These are phyloP conservation scores for Tolypocladium cylindrosporum DNA, from an alignment of 2,329 filamentous ascomycete genomes.

Conservation along the genomic window DNA sequence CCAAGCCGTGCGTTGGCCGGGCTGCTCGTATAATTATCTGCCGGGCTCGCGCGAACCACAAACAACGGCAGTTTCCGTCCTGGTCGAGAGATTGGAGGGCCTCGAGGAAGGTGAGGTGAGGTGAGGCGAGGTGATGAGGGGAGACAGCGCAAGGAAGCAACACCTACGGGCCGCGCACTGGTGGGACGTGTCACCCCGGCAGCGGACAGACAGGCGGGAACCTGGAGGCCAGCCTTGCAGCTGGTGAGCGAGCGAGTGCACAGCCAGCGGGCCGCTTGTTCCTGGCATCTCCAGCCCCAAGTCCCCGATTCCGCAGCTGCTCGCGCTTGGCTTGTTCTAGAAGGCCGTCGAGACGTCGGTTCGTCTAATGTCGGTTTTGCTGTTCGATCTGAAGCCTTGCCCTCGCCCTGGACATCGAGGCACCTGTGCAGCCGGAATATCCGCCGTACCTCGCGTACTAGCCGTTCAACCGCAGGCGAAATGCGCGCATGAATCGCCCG, in stretches of 20 bases:
- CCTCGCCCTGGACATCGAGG: no score
- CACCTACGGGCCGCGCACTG: not conserved
- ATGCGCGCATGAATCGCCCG: not conserved
- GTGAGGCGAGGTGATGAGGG: not conserved
- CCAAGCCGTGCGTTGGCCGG: no score
- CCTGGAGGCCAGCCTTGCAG: not conserved
- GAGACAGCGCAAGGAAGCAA: no score
- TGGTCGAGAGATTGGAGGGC: not conserved
- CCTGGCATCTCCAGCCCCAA: not conserved
- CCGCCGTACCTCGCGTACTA: no score
- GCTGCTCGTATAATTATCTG: not conserved
- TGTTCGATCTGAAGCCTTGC: not conserved
- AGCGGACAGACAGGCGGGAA: not conserved
- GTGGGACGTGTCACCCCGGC: not conserved
- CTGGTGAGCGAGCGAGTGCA: not conserved
- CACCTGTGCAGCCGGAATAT: no score
- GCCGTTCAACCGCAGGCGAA: not conserved
- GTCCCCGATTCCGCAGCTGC: not conserved
- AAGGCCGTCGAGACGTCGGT: not conserved
- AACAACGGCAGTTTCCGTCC: not conserved
- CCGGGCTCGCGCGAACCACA: no score
- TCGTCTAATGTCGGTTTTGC: not conserved
- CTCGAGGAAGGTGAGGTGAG: not conserved
- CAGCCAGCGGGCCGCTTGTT: not conserved
- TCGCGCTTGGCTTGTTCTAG: not conserved